A percentile compares a stretch with the other conserved stretches of the same genome.
Conservation (phyloP, 345 rosid species). For the Citrus reticulata region DNA sequence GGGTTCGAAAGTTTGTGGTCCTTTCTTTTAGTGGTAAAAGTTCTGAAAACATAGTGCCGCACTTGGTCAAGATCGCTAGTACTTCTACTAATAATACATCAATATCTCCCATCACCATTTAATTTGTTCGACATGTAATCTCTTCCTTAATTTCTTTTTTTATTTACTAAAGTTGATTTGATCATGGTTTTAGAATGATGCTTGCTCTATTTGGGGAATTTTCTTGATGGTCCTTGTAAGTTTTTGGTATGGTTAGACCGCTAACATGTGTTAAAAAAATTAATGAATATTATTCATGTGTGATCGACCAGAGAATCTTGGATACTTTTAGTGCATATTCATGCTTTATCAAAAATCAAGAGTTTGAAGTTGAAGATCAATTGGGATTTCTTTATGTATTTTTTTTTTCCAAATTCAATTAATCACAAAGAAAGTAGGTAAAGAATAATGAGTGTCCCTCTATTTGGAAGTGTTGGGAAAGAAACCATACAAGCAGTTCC, state of each 20-base stretch:
- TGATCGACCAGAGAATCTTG: too few species aligned
- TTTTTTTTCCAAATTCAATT: neutral
- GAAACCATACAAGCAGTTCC: too few species aligned
- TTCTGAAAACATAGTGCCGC: slow-evolving; percentile 27
- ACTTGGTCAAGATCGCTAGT: slow-evolving; percentile 26
- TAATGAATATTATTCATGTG: too few species aligned
- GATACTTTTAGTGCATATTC: too few species aligned
- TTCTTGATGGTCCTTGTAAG: neutral
- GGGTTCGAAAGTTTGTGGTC: slow-evolving; percentile 25
- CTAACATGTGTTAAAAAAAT: neutral
- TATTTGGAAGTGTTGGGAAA: too few species aligned
- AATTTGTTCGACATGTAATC: neutral
- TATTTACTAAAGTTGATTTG: neutral
- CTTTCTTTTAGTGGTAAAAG: slow-evolving; percentile 39
- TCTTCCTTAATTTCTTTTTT: neutral
- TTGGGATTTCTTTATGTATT: neutral
- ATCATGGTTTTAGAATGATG: neutral
- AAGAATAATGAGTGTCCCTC: neutral
- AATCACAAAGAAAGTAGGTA: neutral
- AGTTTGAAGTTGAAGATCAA: neutral
- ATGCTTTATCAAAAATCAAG: neutral
- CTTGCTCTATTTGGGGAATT: neutral
- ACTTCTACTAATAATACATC: slow-evolving; percentile 15
- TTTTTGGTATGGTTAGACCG: neutral
- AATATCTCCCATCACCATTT: slow-evolving; percentile 5